These are phyloP conservation scores for Sporothrix mexicana DNA, from an alignment of 2,329 filamentous ascomycete species.

Conservation along the genomic window DNA sequence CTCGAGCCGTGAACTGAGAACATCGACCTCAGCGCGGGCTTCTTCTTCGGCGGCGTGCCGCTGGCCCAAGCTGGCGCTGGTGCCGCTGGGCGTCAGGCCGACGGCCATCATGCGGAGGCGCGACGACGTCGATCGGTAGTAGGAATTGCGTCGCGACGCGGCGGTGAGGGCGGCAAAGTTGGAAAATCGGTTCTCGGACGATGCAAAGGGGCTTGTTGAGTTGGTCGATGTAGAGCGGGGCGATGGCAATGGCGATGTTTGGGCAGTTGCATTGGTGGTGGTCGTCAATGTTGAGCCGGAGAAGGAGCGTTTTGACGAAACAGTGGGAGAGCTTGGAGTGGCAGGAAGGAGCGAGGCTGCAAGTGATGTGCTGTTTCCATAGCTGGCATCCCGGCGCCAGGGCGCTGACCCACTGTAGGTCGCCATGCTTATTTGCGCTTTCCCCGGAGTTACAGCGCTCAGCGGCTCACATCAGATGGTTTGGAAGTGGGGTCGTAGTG, in stretches of 20 bases:
- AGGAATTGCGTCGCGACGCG: neutral
- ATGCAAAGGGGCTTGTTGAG: neutral
- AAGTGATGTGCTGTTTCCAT: constrained; percentile 22
- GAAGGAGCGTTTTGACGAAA: constrained; percentile 5
- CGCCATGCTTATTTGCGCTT: neutral
- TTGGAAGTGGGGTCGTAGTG: neutral
- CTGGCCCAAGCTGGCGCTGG: constrained; percentile 38
- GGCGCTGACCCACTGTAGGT: constrained; percentile 27
- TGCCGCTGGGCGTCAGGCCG: constrained; percentile 48
- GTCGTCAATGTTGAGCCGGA: neutral
- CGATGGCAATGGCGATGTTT: constrained; percentile 14
- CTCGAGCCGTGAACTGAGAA: constrained; percentile 75
- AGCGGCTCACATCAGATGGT: constrained; percentile 1
- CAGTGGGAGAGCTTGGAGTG: constrained; percentile 13
- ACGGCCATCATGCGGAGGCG: constrained; percentile 54
- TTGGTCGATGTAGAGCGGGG: constrained; percentile 3
- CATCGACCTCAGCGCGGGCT: constrained; percentile 71
- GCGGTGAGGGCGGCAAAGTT: constrained; percentile 13
- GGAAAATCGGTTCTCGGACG: neutral
- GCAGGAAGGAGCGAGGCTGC: constrained; percentile 28
- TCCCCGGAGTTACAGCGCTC: constrained; percentile 34
- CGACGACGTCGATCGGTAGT: neutral
- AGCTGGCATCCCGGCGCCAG: constrained; percentile 5
- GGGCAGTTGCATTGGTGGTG: neutral
- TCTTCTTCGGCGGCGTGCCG: constrained; percentile 67